phyloP scores from a whole-genome alignment of 1,284 basidiomycete genomes.

The Fomitopsis betulina region DNA sequence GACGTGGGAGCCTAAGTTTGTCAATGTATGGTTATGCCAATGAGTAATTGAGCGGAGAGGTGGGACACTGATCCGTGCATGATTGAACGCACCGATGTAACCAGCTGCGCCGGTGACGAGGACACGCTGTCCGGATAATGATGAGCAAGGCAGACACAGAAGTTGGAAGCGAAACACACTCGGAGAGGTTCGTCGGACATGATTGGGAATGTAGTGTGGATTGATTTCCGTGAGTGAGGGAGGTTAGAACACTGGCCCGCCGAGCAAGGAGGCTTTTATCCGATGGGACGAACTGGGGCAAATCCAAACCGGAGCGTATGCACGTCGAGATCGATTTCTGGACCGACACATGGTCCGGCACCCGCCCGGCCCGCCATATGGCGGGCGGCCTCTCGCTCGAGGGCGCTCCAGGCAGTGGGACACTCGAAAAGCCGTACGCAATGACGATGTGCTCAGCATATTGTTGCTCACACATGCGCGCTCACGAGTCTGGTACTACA shows the following conservation, averaged over 20 bases:
- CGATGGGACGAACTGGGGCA: slow-evolving; percentile 3
- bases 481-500: not conserved
- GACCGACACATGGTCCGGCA: not conserved
- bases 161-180: slow-evolving; percentile 28
- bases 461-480: not conserved
- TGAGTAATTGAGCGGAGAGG: not conserved
- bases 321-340: slow-evolving; percentile 2
- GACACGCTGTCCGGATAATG: slow-evolving; percentile 44
- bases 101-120: slow-evolving; percentile 82
- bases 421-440: not conserved
- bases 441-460: not conserved
- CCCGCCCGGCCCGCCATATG: not conserved
- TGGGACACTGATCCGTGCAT: slow-evolving; percentile 2
- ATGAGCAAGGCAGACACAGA: not conserved
- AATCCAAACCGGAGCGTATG: not conserved
- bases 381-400: not conserved
- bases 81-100: slow-evolving; percentile 63
- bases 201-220: slow-evolving; percentile 6
- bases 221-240: not conserved
- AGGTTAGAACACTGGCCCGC: not conserved
- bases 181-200: slow-evolving; percentile 31
- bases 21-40: not conserved
- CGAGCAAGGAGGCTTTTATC: slow-evolving; percentile 9
- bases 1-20: slow-evolving; percentile 78
- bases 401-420: not conserved